Base-by-base conservation (phyloP, 2,329 filamentous ascomycete genomes). In the Fusarium sp. region DNA sequence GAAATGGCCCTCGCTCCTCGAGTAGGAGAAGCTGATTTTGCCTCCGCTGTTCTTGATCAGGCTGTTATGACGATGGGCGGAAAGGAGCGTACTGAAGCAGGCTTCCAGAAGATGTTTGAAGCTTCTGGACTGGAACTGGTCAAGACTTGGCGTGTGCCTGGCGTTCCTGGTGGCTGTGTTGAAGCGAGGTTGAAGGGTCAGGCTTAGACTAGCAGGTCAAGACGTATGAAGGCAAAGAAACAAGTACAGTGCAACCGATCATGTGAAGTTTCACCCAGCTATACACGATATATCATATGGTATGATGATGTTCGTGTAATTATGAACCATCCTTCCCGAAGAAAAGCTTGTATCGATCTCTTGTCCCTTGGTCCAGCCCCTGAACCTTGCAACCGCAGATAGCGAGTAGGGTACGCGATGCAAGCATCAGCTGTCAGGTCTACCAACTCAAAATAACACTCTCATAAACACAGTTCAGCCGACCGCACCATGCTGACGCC, bases 41-140 rank as follows among this genome's bases (percentile, higher is more conserved):
- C 77, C 1, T 78, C 78, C 8, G 77, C 79, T 6, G 78, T 81
- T 7, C 63, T 81, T 20, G 80, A 81, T 60, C 78, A 81, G 41
- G 78, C 76, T 15, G 79, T 81, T 20, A 81, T 82, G 78, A 78
- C 78, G 15, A 82, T 82, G 75, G 79, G 77, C 2, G 80, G 80
- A n/a, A 82, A 82, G 47, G 80, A 81, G 48, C 75, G 78, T 8
- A 82, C 78, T 0, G 76, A 79, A 12, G 64, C 64, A 12, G 79
- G 78, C 11, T 81, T 81, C 51, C 41, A 66, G 17, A 77, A 75
- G 39, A 75, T 82, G 63, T 70, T 82, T 44, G 75, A 79, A 3
- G 77, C 74, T 8, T 76, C 79, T 8, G 79, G 79, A 8, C 73
- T 82, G 14, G 79, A 81, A 57, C 53, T 82, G 9, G 79, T 81